Conservation (phyloP, 345 rosid species). For the Salix suchowensis region DNA sequence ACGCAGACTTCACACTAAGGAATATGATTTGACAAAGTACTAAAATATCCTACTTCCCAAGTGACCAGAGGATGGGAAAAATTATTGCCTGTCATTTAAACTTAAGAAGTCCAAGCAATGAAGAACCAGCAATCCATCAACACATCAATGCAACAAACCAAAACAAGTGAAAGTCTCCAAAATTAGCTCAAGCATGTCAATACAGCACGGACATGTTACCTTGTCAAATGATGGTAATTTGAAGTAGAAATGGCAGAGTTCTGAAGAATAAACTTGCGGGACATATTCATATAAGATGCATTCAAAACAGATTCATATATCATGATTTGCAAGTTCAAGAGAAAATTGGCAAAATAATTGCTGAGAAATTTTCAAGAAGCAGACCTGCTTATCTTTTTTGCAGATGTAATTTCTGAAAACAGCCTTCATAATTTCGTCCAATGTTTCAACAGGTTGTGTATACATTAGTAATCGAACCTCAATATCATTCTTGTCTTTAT, state of each 20-base stretch:
- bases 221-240: background rate
- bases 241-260: background rate
- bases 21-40: background rate
- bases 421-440: slow-evolving; percentile 36
- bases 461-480: slow-evolving; percentile 30
- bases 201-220: background rate
- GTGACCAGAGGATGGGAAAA: background rate
- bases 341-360: background rate
- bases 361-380: slow-evolving; percentile 7
- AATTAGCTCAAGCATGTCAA: background rate
- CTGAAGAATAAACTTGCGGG: background rate
- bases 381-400: slow-evolving; percentile 40
- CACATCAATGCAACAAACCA: background rate
- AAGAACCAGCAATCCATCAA: background rate
- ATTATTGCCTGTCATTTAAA: background rate
- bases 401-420: slow-evolving; percentile 23
- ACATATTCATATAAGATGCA: background rate
- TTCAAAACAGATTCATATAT: background rate
- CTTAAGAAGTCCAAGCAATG: background rate
- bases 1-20: background rate
- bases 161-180: background rate
- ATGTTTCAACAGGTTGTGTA: slow-evolving; percentile 37
- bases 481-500: slow-evolving; percentile 26
- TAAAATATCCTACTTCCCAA: background rate
- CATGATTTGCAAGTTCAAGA: background rate